Evolutionary conservation across 179 eudicot species (phyloP).

Genomic region (Beta macrorhiza): DNA sequence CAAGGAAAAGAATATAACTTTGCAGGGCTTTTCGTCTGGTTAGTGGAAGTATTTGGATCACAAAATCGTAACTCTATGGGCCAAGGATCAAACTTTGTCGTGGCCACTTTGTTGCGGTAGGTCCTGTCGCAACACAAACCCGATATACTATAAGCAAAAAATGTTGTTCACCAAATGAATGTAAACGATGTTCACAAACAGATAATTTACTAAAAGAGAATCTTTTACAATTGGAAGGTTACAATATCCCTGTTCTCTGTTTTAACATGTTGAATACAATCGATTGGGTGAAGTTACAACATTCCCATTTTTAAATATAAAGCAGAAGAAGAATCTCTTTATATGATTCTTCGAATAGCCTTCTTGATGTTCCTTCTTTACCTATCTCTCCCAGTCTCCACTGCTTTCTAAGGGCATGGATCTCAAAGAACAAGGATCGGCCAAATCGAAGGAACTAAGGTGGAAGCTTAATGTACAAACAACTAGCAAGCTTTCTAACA

Average conservation of each 20-base stretch:
- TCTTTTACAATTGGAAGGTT: neutral
- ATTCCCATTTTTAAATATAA: neutral
- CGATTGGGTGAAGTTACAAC: neutral
- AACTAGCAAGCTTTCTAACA: too few relatives aligned
- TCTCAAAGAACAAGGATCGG: too few relatives aligned
- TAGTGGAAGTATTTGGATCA: slow-evolving; percentile 64
- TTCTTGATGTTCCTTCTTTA: too few relatives aligned
- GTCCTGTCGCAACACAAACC: slow-evolving; percentile 51
- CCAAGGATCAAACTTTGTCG: slow-evolving; percentile 53
- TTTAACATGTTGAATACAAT: neutral
- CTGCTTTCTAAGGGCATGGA: too few relatives aligned
- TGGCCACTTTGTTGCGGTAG: slow-evolving; percentile 90
- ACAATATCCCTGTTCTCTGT: neutral
- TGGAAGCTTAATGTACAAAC: too few relatives aligned
- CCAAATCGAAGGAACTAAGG: too few relatives aligned
- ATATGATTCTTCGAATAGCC: too few relatives aligned
- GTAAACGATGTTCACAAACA: neutral
- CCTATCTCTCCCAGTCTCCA: neutral
- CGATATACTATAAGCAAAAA: slow-evolving; percentile 13
- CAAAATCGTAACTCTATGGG: slow-evolving; percentile 91
- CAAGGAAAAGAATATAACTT: slow-evolving; percentile 40
- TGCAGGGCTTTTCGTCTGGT: slow-evolving; percentile 76
- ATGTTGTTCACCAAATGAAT: neutral
- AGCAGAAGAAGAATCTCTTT: neutral
- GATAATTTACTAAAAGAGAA: neutral